These are phyloP conservation scores for Taxillus chinensis DNA, from an alignment of 164 flowering plant genomes.

Conservation along the genomic window DNA sequence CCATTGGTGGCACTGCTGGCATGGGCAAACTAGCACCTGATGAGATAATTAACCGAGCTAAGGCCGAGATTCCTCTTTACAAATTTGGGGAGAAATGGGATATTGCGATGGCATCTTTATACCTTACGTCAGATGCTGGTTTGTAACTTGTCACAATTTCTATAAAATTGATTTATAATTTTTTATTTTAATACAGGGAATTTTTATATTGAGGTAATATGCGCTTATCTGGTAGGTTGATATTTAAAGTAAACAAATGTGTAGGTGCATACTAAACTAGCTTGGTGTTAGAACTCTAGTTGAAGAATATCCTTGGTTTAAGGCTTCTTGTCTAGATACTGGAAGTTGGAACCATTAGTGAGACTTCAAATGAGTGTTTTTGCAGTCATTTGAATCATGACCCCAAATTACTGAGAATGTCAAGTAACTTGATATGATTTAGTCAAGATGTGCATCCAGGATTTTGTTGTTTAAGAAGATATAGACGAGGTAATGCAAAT, in stretches of 20 bases:
- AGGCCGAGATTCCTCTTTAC: conserved; percentile 41
- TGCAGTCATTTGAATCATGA: too few species aligned
- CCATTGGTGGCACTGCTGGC: conserved; percentile 73
- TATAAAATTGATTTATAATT: background rate
- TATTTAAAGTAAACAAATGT: background rate
- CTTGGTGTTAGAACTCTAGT: background rate
- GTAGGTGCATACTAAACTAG: background rate
- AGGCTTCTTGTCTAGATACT: too few species aligned
- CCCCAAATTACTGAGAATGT: too few species aligned
- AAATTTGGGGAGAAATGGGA: conserved; percentile 88
- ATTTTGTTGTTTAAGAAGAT: too few species aligned
- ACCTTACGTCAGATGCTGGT: conserved; percentile 82
- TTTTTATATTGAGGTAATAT: too few species aligned
- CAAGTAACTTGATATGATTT: too few species aligned
- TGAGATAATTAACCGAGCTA: conserved; percentile 37
- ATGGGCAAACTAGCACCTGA: conserved; percentile 62
- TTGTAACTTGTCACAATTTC: conserved; percentile 8
- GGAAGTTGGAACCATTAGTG: too few species aligned
- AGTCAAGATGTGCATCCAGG: too few species aligned
- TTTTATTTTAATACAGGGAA: too few species aligned
- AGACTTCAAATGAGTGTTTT: too few species aligned
- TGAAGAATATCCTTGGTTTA: too few species aligned
- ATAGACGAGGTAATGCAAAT: too few species aligned
- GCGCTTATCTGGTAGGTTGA: background rate
- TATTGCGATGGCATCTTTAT: conserved; percentile 85